These are phyloP conservation scores for Metschnikowia chrysomelidarum DNA, from an alignment of 805 yeast species.

Conservation along the genomic window DNA sequence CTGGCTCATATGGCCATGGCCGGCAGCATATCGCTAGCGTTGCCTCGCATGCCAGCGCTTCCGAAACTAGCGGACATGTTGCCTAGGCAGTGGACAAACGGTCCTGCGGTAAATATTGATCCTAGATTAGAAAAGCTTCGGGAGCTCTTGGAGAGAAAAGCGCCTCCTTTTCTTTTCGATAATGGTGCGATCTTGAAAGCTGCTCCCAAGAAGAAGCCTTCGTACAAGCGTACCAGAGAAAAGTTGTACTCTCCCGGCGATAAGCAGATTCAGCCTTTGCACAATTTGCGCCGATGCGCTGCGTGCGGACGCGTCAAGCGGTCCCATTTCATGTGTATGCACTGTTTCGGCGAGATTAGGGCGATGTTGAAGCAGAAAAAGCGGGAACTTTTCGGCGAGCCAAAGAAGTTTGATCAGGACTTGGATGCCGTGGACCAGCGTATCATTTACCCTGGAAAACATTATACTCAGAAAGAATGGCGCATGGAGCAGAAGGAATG, in stretches of 20 bases:
- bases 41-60: constrained; percentile 16
- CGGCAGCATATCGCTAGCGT: constrained; percentile 12
- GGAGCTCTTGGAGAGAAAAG: constrained; percentile 37
- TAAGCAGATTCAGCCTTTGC: constrained; percentile 73
- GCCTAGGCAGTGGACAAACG: constrained; percentile 11
- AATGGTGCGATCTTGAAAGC: constrained; percentile 75
- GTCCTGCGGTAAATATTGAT: constrained; percentile 16
- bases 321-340: constrained; percentile 88
- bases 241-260: constrained; percentile 79
- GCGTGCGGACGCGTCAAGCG: constrained; percentile 93
- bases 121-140: constrained; percentile 35
- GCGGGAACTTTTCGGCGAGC: constrained; percentile 26
- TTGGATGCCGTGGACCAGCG: constrained; percentile 61
- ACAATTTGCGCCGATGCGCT: constrained; percentile 85
- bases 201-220: constrained; percentile 90
- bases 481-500: constrained; percentile 40
- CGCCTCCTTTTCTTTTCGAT: constrained; percentile 47
- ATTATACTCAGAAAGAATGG: constrained; percentile 34
- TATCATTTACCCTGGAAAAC: constrained; percentile 73
- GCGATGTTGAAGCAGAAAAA: constrained; percentile 62
- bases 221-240: constrained; percentile 82
- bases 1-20: too few species aligned
- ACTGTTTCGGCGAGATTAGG: constrained; percentile 82
- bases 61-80: constrained; percentile 16
- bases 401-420: constrained; percentile 38